Evolutionary conservation across 1,284 basidiomycete species (phyloP), one percentile per base, ranked within the genome.

Genomic region (Irpex sp.): DNA sequence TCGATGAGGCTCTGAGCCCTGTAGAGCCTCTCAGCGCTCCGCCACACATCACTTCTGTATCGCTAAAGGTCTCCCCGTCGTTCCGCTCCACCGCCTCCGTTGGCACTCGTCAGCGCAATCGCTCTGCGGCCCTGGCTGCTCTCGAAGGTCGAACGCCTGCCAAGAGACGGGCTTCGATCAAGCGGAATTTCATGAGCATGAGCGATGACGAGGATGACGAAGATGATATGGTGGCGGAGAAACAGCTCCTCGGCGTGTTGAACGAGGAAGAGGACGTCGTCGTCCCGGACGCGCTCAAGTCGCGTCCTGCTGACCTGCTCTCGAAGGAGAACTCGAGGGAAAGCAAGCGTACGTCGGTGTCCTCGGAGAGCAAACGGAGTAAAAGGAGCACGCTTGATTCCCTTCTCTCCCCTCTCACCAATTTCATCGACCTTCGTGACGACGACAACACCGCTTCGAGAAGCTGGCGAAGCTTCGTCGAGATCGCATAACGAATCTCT

Each of bases 401-500:
- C 19, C 76, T 80, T 69, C 76, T 82, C 48, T 75, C 78, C 0
- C 78, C 81, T 0, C 75, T 88, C 57, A 80, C 80, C 62, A 86
- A 85, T 66, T 88, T 88, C 71, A 87, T 88, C 66, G 87, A 88
- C 71, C 75, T 88, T 64, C 77, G 78, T 62, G 83, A 85, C 58
- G 85, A 85, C 17, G 82, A 82, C 44, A 47, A 47, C 13, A 11
- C 40, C 31, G 60, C 71, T 1, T 72, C 74, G 48, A 82, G 82
- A 74, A 79, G 79, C 64, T 87, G 86, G 86, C 76, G 84, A 65
- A 86, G 85, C 72, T 85, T 88, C 70, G 82, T 88, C 68, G 82
- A 88, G 71, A 80, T 88, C 38, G 78, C 73, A 37, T 71, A 68
- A 65, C 67, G 49, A 52, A 52, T 19, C 4, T 5, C 49, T 1